Evolutionary conservation across 2,329 filamentous ascomycete species (phyloP).

Genomic region (Fusarium papillatum): DNA sequence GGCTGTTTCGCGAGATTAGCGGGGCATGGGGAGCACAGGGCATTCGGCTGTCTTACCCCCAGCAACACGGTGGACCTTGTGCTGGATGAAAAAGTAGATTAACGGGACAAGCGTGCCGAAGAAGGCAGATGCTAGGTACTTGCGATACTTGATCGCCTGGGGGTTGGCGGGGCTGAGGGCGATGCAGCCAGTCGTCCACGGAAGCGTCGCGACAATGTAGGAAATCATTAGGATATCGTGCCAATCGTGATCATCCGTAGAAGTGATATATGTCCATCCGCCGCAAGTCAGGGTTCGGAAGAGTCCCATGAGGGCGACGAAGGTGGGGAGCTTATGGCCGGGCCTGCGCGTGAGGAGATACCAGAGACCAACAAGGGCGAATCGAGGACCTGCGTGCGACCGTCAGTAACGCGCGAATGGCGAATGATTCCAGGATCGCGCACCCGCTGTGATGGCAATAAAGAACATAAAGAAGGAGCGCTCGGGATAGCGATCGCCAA

Average conservation of each 20-base stretch:
- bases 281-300: conserved; percentile 95
- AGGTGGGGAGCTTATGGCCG: conserved; percentile 82
- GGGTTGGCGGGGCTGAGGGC: conserved; percentile 89
- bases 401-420: conserved; percentile 28
- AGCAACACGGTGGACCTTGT: conserved; percentile 94
- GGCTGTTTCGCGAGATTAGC: conserved; percentile 65
- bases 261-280: conserved; percentile 98
- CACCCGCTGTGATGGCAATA: conserved; percentile 94
- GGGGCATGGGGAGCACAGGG: not conserved
- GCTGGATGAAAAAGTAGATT: conserved; percentile 98
- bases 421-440: conserved; percentile 29
- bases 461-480: conserved; percentile 97
- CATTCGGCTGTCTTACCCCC: conserved; percentile 76
- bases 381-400: conserved; percentile 80
- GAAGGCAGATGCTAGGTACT: conserved; percentile 85
- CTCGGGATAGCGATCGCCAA: conserved; percentile 97
- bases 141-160: conserved; percentile 88
- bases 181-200: conserved; percentile 95
- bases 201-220: conserved; percentile 92
- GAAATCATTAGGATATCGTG: conserved; percentile 99
- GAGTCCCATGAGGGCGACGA: conserved; percentile 83
- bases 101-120: conserved; percentile 92
- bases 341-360: conserved; percentile 88
- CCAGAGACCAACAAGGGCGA: conserved; percentile 91
- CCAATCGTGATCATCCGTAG: conserved; percentile 98